phyloP scores from a whole-genome alignment of 768 basidiomycete species.

The Leccinum truebloodii region DNA sequence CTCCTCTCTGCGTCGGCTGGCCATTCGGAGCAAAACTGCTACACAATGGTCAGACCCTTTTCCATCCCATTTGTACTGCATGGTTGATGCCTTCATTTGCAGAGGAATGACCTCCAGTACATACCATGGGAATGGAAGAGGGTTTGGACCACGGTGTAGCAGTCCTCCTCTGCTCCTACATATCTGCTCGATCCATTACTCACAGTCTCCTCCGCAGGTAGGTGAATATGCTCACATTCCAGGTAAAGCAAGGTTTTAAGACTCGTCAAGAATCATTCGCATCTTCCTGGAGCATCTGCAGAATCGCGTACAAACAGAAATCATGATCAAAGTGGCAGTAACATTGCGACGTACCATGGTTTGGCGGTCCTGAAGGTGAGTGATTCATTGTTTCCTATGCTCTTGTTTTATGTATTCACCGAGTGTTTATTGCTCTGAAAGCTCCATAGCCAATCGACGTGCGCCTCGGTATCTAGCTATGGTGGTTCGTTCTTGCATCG shows the following conservation, averaged over 20 bases:
- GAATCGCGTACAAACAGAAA: neutral
- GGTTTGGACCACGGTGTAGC: conserved; percentile 31
- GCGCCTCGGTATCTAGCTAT: neutral
- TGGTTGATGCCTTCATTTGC: conserved; percentile 33
- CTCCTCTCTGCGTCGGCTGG: neutral
- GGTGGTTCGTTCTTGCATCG: neutral
- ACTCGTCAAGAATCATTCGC: neutral
- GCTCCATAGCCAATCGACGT: neutral
- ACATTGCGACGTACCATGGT: neutral
- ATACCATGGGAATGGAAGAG: conserved; percentile 55
- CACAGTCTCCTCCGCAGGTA: neutral
- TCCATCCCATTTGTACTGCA: conserved; percentile 30
- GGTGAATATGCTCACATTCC: conserved; percentile 2
- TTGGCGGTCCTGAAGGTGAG: neutral
- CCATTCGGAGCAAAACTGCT: conserved; percentile 21
- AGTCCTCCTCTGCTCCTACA: conserved; percentile 6
- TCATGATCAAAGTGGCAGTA: neutral
- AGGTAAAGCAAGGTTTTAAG: neutral
- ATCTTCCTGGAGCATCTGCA: neutral
- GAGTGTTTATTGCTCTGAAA: neutral
- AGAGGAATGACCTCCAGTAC: conserved; percentile 30
- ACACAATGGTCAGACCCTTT: conserved; percentile 31
- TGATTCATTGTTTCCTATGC: neutral
- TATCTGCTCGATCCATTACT: conserved; percentile 4
- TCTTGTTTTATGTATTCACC: neutral